These are phyloP conservation scores for Sarocladiaceae sp. DNA, from an alignment of 2,329 filamentous ascomycete species.

Conservation along the genomic window DNA sequence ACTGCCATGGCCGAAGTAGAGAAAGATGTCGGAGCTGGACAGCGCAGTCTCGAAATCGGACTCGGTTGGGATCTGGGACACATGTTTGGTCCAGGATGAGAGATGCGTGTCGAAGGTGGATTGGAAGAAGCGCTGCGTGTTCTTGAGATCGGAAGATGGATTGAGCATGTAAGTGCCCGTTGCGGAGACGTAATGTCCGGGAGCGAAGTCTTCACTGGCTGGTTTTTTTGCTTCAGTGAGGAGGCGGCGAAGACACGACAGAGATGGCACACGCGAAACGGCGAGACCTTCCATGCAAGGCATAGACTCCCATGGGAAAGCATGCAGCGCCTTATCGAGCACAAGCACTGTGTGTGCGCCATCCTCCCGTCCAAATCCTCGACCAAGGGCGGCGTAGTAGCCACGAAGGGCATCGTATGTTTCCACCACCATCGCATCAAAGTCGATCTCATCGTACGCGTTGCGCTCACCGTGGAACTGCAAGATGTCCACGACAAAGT, in stretches of 20 bases:
- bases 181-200: slow-evolving; percentile 49
- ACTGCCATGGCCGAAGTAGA: slow-evolving; percentile 96
- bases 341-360: slow-evolving; percentile 75
- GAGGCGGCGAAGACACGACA: slow-evolving; percentile 73
- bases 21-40: slow-evolving; percentile 60
- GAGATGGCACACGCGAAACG: slow-evolving; percentile 81
- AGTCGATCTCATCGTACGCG: slow-evolving; percentile 96
- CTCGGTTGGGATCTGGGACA: slow-evolving; percentile 66
- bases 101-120: slow-evolving; percentile 57
- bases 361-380: slow-evolving; percentile 29
- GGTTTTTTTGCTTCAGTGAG: slow-evolving; percentile 47
- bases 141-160: slow-evolving; percentile 73
- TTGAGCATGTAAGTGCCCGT: slow-evolving; percentile 80
- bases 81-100: slow-evolving; percentile 63
- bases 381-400: slow-evolving; percentile 57
- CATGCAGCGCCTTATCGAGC: slow-evolving; percentile 83
- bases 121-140: slow-evolving; percentile 72
- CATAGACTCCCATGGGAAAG: slow-evolving; percentile 93
- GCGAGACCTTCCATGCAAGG: slow-evolving; percentile 75
- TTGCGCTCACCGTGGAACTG: slow-evolving; percentile 96
- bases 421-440: slow-evolving; percentile 85
- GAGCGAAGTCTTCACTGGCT: slow-evolving; percentile 13
- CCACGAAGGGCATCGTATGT: slow-evolving; percentile 75
- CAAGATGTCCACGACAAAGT: slow-evolving; percentile 92
- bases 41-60: slow-evolving; percentile 67